phyloP scores from a whole-genome alignment of 192 early-diverging fungal genomes.

The Coemansia sp. region DNA sequence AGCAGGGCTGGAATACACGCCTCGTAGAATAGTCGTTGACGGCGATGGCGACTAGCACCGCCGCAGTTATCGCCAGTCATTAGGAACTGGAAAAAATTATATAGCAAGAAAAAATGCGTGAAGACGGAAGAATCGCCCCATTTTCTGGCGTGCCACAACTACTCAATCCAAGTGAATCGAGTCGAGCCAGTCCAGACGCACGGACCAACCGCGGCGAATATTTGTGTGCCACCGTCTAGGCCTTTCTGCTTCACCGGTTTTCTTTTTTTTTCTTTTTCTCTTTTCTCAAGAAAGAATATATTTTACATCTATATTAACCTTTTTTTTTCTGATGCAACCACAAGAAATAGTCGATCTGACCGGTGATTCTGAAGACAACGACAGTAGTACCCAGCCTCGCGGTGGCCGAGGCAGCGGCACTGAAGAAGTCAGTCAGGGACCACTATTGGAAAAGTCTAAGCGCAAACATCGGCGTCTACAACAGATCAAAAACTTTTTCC shows the following conservation, averaged over 20 bases:
- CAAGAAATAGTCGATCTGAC: constrained; percentile 1
- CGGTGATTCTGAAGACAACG: not conserved
- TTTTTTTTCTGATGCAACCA: not conserved
- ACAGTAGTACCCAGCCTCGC: not conserved
- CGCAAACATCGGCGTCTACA: constrained; percentile 8
- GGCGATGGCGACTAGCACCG: not conserved
- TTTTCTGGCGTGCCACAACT: no score
- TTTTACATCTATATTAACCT: not conserved
- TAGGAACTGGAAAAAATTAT: not conserved
- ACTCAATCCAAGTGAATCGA: no score
- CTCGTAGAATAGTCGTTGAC: constrained; percentile 35
- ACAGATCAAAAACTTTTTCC: constrained; percentile 25
- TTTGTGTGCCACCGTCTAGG: not conserved
- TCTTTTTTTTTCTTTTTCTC: not conserved
- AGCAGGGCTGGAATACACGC: constrained; percentile 35
- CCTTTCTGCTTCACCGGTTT: not conserved
- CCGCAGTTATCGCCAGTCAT: not conserved
- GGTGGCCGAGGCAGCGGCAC: not conserved
- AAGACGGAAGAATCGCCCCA: no score
- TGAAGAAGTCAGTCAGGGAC: no score
- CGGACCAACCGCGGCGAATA: not conserved
- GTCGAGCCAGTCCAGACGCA: not conserved
- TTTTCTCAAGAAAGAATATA: not conserved
- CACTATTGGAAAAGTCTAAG: not conserved
- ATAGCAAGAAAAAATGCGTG: not conserved